A percentile compares a stretch with the other conserved stretches of the same genome.
Conservation (phyloP, 768 basidiomycete genomes). For the Hypholoma sublateritium region DNA sequence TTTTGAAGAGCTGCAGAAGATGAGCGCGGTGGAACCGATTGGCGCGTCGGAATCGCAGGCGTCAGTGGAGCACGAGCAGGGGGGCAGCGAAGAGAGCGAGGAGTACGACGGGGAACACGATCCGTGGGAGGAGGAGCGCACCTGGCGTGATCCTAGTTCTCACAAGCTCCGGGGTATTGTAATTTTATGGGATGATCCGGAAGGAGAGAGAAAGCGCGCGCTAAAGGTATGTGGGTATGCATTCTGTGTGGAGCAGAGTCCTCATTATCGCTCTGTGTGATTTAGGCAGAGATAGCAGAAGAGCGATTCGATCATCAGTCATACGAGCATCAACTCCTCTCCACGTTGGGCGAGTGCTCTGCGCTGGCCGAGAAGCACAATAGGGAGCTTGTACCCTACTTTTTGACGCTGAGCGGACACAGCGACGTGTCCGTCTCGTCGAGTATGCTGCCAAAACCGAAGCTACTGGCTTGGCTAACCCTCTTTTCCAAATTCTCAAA, state of each 20-base stretch:
- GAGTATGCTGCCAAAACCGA: slow-evolving; percentile 48
- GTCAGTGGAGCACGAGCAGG: slow-evolving; percentile 18
- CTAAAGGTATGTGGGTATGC: slow-evolving; percentile 28
- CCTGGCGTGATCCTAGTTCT: slow-evolving; percentile 76
- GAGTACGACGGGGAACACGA: slow-evolving; percentile 24
- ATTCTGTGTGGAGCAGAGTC: not conserved
- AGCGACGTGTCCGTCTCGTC: slow-evolving; percentile 19
- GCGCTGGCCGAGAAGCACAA: slow-evolving; percentile 84
- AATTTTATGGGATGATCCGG: slow-evolving; percentile 44
- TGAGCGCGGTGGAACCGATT: slow-evolving; percentile 18
- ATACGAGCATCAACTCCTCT: slow-evolving; percentile 82
- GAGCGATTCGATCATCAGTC: slow-evolving; percentile 71
- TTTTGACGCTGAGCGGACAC: slow-evolving; percentile 54
- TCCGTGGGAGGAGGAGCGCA: slow-evolving; percentile 68
- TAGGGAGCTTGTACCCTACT: slow-evolving; percentile 82
- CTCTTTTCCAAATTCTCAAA: slow-evolving; percentile 90
- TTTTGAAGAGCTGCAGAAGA: slow-evolving; percentile 57
- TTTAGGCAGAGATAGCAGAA: slow-evolving; percentile 28
- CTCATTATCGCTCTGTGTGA: not conserved
- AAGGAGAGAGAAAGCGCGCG: slow-evolving; percentile 24
- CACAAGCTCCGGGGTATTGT: slow-evolving; percentile 57
- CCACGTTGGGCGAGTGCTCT: slow-evolving; percentile 64
- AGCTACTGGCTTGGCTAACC: slow-evolving; percentile 74
- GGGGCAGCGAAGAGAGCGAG: slow-evolving; percentile 1
- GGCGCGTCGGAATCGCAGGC: not conserved